These are phyloP conservation scores for Chimonanthus salicifolius DNA, from an alignment of 164 flowering plant genomes.

Conservation along the genomic window DNA sequence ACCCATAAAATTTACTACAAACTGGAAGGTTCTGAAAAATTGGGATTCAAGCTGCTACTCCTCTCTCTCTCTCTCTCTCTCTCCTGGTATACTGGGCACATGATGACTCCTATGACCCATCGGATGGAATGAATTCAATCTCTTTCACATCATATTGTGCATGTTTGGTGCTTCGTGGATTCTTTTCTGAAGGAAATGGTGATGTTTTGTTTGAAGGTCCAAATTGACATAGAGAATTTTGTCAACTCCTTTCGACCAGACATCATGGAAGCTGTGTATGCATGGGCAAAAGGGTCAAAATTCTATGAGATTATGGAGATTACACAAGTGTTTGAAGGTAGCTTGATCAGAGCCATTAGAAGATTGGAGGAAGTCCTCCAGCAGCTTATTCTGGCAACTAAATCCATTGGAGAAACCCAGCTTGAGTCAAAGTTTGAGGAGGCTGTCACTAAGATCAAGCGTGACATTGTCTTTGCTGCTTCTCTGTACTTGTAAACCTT, in stretches of 20 bases:
- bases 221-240: slow-evolving; percentile 84
- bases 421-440: slow-evolving; percentile 82
- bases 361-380: slow-evolving; percentile 97
- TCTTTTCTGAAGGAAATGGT: not conserved
- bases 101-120: no score
- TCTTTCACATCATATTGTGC: no score
- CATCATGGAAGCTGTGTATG: slow-evolving; percentile 93
- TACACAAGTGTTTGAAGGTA: slow-evolving; percentile 90
- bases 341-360: slow-evolving; percentile 92
- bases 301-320: slow-evolving; percentile 78
- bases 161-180: no score
- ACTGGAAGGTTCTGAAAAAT: no score
- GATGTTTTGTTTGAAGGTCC: slow-evolving; percentile 40
- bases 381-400: slow-evolving; percentile 82
- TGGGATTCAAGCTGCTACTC: no score
- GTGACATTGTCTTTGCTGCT: slow-evolving; percentile 98
- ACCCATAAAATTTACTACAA: no score
- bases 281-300: slow-evolving; percentile 94
- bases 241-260: slow-evolving; percentile 86
- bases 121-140: no score
- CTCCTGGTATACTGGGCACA: no score
- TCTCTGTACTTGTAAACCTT: slow-evolving; percentile 71
- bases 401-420: slow-evolving; percentile 86
- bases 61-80: no score
- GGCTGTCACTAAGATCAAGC: slow-evolving; percentile 88